Conservation (phyloP, 179 eudicot genomes). For the Spinacia oleracea region DNA sequence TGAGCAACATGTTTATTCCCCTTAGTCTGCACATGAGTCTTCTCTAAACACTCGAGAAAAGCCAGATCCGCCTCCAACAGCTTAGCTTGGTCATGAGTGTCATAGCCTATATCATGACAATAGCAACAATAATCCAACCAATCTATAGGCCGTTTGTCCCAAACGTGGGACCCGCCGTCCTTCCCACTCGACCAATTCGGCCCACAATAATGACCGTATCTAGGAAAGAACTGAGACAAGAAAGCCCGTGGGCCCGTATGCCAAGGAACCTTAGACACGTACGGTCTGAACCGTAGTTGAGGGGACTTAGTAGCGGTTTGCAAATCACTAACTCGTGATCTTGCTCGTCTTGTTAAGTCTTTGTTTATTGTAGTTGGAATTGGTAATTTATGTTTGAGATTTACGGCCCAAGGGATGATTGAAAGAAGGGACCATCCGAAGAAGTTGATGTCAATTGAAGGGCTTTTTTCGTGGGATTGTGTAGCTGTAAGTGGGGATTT, state of each 20-base stretch:
- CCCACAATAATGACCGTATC: constrained; percentile 97
- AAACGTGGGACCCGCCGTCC: constrained; percentile 74
- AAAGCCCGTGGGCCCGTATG: constrained; percentile 89
- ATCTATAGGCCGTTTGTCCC: constrained; percentile 97
- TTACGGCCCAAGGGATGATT: constrained; percentile 59
- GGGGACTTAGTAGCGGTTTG: constrained; percentile 33
- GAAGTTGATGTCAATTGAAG: constrained; percentile 42
- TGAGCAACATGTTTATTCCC: constrained; percentile 73
- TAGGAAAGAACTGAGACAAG: constrained; percentile 81
- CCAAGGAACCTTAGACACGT: constrained; percentile 94
- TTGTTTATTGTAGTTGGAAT: constrained; percentile 67
- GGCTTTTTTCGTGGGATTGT: constrained; percentile 31
- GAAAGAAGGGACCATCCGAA: constrained; percentile 55
- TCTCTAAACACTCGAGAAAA: constrained; percentile 93
- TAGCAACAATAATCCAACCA: constrained; percentile 98
- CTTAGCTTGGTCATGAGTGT: constrained; percentile 83
- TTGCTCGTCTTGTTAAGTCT: constrained; percentile 53
- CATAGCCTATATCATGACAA: constrained; percentile 97
- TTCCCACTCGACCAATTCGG: constrained; percentile 99
- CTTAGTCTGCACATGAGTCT: constrained; percentile 56
- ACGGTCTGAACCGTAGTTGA: constrained; percentile 72
- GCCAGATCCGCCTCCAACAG: constrained; percentile 92
- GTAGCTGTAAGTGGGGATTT: constrained; percentile 20
- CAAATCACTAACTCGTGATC: constrained; percentile 26
- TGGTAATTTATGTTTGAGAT: constrained; percentile 41